Conservation (phyloP, 495 filamentous ascomycete species). For the Penicillium flavigenum region DNA sequence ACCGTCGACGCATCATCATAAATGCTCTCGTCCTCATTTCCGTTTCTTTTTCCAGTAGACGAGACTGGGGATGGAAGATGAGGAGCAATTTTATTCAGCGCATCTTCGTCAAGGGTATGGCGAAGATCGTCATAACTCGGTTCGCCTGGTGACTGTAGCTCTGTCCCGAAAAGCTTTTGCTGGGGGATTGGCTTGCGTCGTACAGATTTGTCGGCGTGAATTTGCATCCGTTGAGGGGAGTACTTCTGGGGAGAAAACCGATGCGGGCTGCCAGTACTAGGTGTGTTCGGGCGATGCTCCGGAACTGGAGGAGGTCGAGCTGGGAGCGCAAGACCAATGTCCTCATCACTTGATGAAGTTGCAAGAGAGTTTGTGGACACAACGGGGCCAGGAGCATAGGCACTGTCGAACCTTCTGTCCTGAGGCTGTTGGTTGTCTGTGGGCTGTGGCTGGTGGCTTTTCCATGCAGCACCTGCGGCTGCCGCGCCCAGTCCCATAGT, state of each 20-base stretch:
- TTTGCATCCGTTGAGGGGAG: slow-evolving; percentile 18
- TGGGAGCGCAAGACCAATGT: slow-evolving; percentile 15
- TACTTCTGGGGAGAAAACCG: slow-evolving; percentile 21
- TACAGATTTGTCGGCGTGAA: slow-evolving; percentile 48
- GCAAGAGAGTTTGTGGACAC: slow-evolving; percentile 13
- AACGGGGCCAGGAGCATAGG: background rate
- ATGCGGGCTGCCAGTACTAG: slow-evolving; percentile 25
- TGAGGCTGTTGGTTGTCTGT: slow-evolving; percentile 19
- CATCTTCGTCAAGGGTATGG: slow-evolving; percentile 64
- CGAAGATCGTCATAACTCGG: slow-evolving; percentile 65
- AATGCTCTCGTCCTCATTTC: slow-evolving; percentile 45
- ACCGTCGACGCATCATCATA: slow-evolving; percentile 51
- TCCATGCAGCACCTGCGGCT: slow-evolving; percentile 36
- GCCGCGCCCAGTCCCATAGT: slow-evolving; percentile 41
- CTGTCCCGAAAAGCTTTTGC: slow-evolving; percentile 14
- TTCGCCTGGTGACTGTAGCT: slow-evolving; percentile 25
- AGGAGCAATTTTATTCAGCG: slow-evolving; percentile 51
- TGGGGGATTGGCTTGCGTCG: slow-evolving; percentile 66
- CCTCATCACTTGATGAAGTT: slow-evolving; percentile 27
- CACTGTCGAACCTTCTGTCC: slow-evolving; percentile 4
- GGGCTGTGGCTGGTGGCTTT: slow-evolving; percentile 28
- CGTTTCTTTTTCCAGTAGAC: slow-evolving; percentile 16
- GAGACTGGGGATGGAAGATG: slow-evolving; percentile 36
- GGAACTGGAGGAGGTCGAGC: slow-evolving; percentile 17
- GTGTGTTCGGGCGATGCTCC: slow-evolving; percentile 23